Percentiles rank a stretch among this genome's conserved stretches.
phyloP scores from a whole-genome alignment of 2,329 filamentous ascomycete species.

The Esteya vermicola region DNA sequence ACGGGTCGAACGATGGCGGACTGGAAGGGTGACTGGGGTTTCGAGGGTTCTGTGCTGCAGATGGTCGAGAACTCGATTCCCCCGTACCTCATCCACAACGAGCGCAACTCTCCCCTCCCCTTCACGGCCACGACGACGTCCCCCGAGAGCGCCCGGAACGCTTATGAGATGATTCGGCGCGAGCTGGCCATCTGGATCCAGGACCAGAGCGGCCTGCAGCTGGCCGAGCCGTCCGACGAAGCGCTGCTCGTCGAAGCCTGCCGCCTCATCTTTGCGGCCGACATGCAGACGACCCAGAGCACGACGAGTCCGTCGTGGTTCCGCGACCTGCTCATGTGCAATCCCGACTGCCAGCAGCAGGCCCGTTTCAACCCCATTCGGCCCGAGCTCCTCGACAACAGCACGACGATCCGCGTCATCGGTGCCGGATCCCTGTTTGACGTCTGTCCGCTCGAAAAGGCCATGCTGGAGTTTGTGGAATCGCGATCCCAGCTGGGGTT shows the following conservation, averaged over 20 bases:
- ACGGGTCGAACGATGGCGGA: constrained; percentile 51
- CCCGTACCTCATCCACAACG: constrained; percentile 51
- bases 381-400: constrained; percentile 29
- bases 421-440: constrained; percentile 44
- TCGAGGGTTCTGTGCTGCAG: constrained; percentile 43
- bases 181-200: constrained; percentile 39
- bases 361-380: constrained; percentile 35
- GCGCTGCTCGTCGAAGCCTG: constrained; percentile 45
- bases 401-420: constrained; percentile 37
- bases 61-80: constrained; percentile 55
- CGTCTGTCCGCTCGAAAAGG: constrained; percentile 38
- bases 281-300: constrained; percentile 25
- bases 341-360: constrained; percentile 24
- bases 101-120: constrained; percentile 41
- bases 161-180: constrained; percentile 47
- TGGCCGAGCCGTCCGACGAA: constrained; percentile 30
- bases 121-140: constrained; percentile 31
- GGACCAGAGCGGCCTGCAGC: constrained; percentile 24
- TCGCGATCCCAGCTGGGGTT: constrained; percentile 38
- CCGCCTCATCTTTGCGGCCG: constrained; percentile 40
- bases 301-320: constrained; percentile 35
- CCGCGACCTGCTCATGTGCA: constrained; percentile 41
- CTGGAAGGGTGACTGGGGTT: constrained; percentile 59
- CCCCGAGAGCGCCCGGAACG: constrained; percentile 34
- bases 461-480: constrained; percentile 38